These are phyloP conservation scores for Fabrea salina DNA, from an alignment of 169 alveolate genomes.

Conservation along the genomic window DNA sequence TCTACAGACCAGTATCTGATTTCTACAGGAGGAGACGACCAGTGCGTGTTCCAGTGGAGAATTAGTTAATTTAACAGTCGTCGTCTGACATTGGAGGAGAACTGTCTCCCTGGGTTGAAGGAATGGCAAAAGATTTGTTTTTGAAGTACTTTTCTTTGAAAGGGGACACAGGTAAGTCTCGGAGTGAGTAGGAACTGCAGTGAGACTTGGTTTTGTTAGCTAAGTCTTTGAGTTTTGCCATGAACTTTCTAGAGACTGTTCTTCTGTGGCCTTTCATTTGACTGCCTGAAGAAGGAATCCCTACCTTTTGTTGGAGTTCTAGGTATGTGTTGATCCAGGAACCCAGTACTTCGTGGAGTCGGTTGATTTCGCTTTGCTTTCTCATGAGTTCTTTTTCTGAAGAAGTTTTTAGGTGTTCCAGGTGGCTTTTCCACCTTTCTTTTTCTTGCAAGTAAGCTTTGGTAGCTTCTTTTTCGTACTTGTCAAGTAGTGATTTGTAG, in stretches of 20 bases:
- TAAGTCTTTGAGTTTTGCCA: not conserved
- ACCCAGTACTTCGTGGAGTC: not conserved
- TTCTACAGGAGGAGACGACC: constrained; percentile 79
- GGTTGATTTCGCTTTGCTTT: constrained; percentile 11
- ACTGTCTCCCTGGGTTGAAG: too few relatives aligned
- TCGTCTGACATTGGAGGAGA: too few relatives aligned
- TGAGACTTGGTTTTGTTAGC: not conserved
- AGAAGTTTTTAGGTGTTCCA: not conserved
- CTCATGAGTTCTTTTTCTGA: not conserved
- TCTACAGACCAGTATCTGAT: constrained; percentile 44
- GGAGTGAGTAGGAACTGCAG: too few relatives aligned
- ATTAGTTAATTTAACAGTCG: too few relatives aligned
- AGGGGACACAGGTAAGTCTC: too few relatives aligned
- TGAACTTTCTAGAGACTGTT: not conserved
- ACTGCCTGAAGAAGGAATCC: constrained; percentile 9
- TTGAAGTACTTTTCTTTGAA: too few relatives aligned
- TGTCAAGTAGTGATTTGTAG: not conserved
- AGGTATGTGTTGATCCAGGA: constrained; percentile 1
- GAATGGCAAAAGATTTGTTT: too few relatives aligned
- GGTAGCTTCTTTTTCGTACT: not conserved
- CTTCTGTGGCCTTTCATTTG: too few relatives aligned
- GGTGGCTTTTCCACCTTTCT: constrained; percentile 3
- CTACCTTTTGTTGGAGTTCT: not conserved
- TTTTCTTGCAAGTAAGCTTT: not conserved
- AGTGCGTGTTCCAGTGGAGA: constrained; percentile 73